A percentile compares a stretch with the other conserved stretches of the same genome.
phyloP scores from a whole-genome alignment of 139 green algal species.

The Chlorella sp. region DNA sequence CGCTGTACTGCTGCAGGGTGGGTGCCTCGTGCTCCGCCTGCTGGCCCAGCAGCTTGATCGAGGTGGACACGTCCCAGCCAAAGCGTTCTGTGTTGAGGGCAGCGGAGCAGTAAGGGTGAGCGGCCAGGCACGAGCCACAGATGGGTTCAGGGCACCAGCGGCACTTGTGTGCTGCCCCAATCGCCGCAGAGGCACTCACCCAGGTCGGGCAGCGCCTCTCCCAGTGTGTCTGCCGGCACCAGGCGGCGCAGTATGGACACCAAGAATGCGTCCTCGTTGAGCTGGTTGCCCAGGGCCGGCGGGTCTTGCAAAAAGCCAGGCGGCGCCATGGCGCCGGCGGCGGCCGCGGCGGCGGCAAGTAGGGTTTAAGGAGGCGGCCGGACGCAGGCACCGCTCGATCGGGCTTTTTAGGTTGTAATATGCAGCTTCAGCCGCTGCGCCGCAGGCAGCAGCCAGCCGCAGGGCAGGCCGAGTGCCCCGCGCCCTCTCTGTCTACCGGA shows the following conservation, averaged over 20 bases:
- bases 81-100: constrained; percentile 16
- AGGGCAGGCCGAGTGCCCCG: no score
- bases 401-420: no score
- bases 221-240: not conserved
- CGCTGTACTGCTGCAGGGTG: not conserved
- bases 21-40: constrained; percentile 30
- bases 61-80: constrained; percentile 22
- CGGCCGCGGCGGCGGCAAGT: not conserved
- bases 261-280: not conserved
- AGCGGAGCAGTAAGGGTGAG: no score
- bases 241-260: not conserved
- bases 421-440: no score
- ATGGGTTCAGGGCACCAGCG: no score
- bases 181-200: no score
- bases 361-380: no score
- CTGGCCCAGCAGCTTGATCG: constrained; percentile 26
- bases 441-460: no score
- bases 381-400: no score
- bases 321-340: not conserved
- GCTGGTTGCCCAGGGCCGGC: constrained; percentile 30
- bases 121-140: no score
- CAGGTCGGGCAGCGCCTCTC: not conserved
- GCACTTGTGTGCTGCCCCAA: no score
- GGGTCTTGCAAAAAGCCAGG: constrained; percentile 16
- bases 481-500: no score